These are phyloP conservation scores for Cicer bijugum DNA, from an alignment of 306 rosid genomes.

Conservation along the genomic window DNA sequence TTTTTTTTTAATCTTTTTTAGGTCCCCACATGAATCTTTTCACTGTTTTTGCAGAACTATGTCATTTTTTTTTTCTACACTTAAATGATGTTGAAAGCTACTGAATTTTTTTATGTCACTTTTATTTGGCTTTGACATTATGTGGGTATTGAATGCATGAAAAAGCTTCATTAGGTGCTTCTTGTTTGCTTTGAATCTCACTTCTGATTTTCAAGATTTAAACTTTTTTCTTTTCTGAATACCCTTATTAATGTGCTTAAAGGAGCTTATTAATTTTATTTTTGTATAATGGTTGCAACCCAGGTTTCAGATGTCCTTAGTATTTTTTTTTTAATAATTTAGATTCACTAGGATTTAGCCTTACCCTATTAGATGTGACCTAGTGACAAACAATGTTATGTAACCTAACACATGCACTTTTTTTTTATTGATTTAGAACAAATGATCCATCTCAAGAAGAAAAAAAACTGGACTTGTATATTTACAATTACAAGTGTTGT, in stretches of 20 bases:
- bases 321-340: not conserved
- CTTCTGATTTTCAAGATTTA: not conserved
- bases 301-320: not conserved
- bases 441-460: not conserved
- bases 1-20: not conserved
- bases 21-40: conserved; percentile 44
- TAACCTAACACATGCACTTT: conserved; percentile 21
- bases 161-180: not conserved
- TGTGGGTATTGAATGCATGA: not conserved
- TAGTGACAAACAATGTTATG: not conserved
- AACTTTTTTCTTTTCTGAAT: conserved; percentile 1
- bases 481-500: too few relatives aligned
- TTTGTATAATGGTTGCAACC: not conserved
- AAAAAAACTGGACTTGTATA: not conserved
- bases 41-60: conserved; percentile 25
- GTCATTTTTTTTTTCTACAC: not conserved
- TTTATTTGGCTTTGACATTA: not conserved
- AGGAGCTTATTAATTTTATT: conserved; percentile 5
- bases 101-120: not conserved
- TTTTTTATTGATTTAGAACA: conserved; percentile 1
- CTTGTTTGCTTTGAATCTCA: conserved; percentile 13
- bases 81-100: not conserved
- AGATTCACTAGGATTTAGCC: conserved; percentile 18
- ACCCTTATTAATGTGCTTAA: not conserved
- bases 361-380: not conserved